Conservation (phyloP, 78 protist genomes). For the Cavenderia fasciculata region DNA sequence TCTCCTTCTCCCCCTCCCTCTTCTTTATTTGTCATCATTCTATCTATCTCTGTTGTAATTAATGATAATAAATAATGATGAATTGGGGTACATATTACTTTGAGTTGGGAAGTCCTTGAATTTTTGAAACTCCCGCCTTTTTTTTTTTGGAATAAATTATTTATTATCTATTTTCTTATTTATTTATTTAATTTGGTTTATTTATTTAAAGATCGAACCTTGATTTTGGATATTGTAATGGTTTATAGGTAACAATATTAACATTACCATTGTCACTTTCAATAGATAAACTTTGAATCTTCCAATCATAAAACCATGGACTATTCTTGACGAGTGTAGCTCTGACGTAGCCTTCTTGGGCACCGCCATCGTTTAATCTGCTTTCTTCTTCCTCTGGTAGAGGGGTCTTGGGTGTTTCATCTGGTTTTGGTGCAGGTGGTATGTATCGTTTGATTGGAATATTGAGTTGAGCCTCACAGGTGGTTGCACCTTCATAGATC, state of each 20-base stretch:
- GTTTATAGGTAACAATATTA: background rate
- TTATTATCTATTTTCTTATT: too few species aligned
- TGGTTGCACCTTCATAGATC: constrained; percentile 50
- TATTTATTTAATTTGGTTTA: too few species aligned
- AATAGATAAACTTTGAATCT: constrained; percentile 2
- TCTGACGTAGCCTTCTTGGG: constrained; percentile 3
- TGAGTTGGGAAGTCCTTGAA: too few species aligned
- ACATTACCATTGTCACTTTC: background rate
- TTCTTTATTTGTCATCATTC: too few species aligned
- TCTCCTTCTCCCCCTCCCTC: too few species aligned
- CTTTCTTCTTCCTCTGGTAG: constrained; percentile 35
- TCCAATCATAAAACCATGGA: constrained; percentile 59
- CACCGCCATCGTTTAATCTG: constrained; percentile 50
- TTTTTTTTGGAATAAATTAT: too few species aligned
- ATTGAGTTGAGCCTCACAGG: background rate
- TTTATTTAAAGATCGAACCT: too few species aligned
- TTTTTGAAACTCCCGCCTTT: too few species aligned
- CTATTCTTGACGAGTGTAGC: constrained; percentile 1
- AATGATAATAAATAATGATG: too few species aligned
- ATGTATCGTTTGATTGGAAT: constrained; percentile 48
- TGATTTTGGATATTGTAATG: too few species aligned
- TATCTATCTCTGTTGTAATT: too few species aligned
- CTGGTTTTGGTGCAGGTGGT: constrained; percentile 59
- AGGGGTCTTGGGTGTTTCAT: background rate
- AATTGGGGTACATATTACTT: too few species aligned